These are phyloP conservation scores for Saturnispora sanitii DNA, from an alignment of 805 yeast genomes.

Conservation along the genomic window DNA sequence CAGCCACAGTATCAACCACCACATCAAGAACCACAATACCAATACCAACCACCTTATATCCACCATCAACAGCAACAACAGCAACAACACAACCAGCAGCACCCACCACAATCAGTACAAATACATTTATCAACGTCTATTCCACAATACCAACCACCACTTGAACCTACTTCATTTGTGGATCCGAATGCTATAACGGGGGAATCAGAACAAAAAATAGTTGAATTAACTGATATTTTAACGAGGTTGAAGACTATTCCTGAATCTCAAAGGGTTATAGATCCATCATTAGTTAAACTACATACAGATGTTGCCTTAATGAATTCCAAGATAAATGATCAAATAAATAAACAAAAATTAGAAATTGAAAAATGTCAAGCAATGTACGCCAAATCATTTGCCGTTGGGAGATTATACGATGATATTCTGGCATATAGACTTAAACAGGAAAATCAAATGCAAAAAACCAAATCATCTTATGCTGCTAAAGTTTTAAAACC, in stretches of 20 bases:
- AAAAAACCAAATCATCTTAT: slow-evolving; percentile 6
- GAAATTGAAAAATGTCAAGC: slow-evolving; percentile 60
- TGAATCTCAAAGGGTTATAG: slow-evolving; percentile 27
- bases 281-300: slow-evolving; percentile 44
- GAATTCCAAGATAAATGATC: slow-evolving; percentile 59
- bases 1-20: slow-evolving; percentile 7
- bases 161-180: not conserved
- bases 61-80: not conserved
- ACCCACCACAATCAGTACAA: slow-evolving; percentile 13
- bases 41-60: not conserved
- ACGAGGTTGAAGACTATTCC: slow-evolving; percentile 41
- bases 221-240: slow-evolving; percentile 59
- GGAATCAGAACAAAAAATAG: slow-evolving; percentile 60
- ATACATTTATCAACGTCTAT: not conserved
- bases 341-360: slow-evolving; percentile 46
- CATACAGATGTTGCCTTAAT: slow-evolving; percentile 50
- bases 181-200: slow-evolving; percentile 30
- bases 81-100: not conserved
- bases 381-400: slow-evolving; percentile 68
- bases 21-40: not conserved
- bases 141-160: not conserved
- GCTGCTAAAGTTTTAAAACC: slow-evolving; percentile 3
- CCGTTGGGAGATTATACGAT: slow-evolving; percentile 70
- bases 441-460: slow-evolving; percentile 17
- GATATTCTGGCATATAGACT: slow-evolving; percentile 53